phyloP scores from a whole-genome alignment of 148 eudicot species.

The Rhododendron griersonianum region DNA sequence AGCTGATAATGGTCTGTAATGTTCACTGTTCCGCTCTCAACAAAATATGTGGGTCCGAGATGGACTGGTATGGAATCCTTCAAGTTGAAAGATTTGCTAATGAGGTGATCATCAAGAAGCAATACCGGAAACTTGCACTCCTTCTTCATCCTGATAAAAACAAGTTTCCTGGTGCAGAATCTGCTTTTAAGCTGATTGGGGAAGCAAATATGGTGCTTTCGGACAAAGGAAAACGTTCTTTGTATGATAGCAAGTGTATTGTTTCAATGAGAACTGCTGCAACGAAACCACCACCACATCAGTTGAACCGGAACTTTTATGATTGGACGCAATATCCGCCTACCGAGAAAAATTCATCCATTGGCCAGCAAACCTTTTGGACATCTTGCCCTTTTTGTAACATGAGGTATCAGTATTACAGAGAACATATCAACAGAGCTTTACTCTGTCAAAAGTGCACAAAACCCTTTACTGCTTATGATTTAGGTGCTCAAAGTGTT shows the following conservation, averaged over 20 bases:
- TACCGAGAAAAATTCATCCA: conserved; percentile 9
- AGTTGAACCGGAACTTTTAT: conserved; percentile 14
- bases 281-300: conserved; percentile 13
- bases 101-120: conserved; percentile 34
- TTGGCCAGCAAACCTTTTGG: conserved; percentile 21
- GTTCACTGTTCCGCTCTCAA: conserved; percentile 40
- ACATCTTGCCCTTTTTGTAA: conserved; percentile 39
- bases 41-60: conserved; percentile 28
- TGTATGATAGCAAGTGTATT: conserved; percentile 26
- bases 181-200: conserved; percentile 47
- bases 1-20: conserved; percentile 33
- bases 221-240: conserved; percentile 23
- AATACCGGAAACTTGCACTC: conserved; percentile 38
- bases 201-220: conserved; percentile 40
- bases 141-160: conserved; percentile 48
- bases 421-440: conserved; percentile 15
- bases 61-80: conserved; percentile 46
- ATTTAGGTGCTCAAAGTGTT: conserved; percentile 15
- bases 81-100: conserved; percentile 33
- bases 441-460: conserved; percentile 30
- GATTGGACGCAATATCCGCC: conserved; percentile 10
- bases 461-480: conserved; percentile 29
- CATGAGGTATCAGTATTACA: conserved; percentile 22
- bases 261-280: conserved; percentile 14
- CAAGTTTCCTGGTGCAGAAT: conserved; percentile 47